Conservation (phyloP, 73 alveolate genomes). For the Uronychia binucleata region DNA sequence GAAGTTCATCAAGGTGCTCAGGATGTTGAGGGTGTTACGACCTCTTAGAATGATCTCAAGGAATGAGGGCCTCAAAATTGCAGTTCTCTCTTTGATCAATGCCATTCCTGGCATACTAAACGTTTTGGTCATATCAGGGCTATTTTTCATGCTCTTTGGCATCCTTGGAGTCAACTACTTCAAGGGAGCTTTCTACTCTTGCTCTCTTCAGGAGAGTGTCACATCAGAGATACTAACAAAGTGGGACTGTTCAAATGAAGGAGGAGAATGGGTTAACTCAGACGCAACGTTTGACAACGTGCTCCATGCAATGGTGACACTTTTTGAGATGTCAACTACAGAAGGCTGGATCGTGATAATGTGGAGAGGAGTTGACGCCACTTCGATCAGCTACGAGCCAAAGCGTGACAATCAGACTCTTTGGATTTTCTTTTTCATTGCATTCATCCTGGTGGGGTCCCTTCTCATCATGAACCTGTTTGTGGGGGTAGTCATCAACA, state of each 20-base stretch:
- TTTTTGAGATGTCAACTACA: conserved; percentile 60
- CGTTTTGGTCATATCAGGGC: conserved; percentile 23
- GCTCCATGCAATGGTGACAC: conserved; percentile 48
- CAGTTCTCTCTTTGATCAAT: conserved; percentile 19
- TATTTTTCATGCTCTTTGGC: conserved; percentile 18
- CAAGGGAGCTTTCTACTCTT: conserved; percentile 18
- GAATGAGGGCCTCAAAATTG: conserved; percentile 63
- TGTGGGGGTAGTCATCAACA: conserved; percentile 71
- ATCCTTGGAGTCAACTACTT: conserved; percentile 21
- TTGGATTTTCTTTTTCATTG: conserved; percentile 63
- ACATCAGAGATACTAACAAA: neutral
- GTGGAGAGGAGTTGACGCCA: conserved; percentile 57
- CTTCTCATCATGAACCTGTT: conserved; percentile 59
- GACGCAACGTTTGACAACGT: conserved; percentile 61
- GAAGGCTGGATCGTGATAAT: conserved; percentile 66
- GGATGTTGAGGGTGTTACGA: conserved; percentile 55
- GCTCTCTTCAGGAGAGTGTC: neutral
- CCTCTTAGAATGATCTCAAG: conserved; percentile 70
- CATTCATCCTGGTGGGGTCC: conserved; percentile 60
- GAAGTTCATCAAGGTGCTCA: conserved; percentile 16
- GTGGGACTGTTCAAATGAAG: conserved; percentile 58
- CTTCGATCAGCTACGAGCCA: conserved; percentile 41
- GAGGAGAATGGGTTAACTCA: conserved; percentile 56
- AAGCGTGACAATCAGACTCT: conserved; percentile 15
- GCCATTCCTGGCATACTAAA: conserved; percentile 37